Conservation (phyloP, 768 basidiomycete species). For the Suillus paluster region DNA sequence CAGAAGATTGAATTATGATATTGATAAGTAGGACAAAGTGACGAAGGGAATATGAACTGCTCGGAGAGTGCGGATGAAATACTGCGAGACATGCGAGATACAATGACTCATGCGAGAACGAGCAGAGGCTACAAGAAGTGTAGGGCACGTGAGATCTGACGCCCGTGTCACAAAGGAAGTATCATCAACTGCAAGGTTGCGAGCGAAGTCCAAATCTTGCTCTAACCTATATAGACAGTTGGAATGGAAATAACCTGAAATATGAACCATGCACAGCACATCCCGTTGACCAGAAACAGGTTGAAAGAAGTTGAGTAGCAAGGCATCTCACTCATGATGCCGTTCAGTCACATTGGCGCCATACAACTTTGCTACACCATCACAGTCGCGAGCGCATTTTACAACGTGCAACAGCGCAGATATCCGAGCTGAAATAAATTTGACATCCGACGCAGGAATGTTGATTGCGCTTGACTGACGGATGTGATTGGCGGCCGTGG, state of each 20-base stretch:
- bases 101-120: no score
- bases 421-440: not conserved
- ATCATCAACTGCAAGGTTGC: not conserved
- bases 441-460: not conserved
- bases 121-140: no score
- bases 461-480: no score
- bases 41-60: no score
- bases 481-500: no score
- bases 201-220: not conserved
- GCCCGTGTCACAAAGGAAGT: not conserved
- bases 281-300: not conserved
- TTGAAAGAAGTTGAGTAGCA: not conserved
- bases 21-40: no score
- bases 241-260: no score
- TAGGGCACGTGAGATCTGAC: not conserved
- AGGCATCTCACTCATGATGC: not conserved
- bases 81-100: no score
- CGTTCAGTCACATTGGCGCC: slow-evolving; percentile 1
- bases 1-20: no score
- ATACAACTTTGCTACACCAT: not conserved
- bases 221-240: no score
- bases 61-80: no score
- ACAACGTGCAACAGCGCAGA: not conserved
- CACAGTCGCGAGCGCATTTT: not conserved
- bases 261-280: not conserved